Percentiles rank a stretch among this genome's conserved stretches.
phyloP scores from a whole-genome alignment of 2,329 filamentous ascomycete genomes.

The Stagonosporopsis rhizophila region DNA sequence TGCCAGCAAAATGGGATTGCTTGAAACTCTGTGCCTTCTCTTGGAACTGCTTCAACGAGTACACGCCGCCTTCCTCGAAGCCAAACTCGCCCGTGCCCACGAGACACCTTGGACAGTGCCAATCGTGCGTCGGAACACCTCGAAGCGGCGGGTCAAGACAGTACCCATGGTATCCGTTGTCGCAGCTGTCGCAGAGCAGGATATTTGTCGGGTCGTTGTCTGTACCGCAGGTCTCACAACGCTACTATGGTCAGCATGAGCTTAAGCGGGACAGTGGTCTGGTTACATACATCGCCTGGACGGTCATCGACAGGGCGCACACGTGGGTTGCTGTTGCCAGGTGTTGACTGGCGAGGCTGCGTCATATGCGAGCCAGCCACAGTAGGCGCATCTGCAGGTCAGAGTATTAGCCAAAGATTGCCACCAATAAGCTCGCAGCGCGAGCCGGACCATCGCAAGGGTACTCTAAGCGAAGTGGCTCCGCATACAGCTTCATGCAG shows the following conservation, averaged over 20 bases:
- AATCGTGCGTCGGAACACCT: conserved; percentile 80
- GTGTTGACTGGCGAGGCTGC: conserved; percentile 82
- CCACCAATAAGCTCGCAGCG: conserved; percentile 26
- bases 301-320: conserved; percentile 62
- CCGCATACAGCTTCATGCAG: conserved; percentile 17
- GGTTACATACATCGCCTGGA: conserved; percentile 62
- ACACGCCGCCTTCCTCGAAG: conserved; percentile 94
- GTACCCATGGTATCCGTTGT: conserved; percentile 82
- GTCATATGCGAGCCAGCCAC: conserved; percentile 98
- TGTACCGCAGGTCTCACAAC: conserved; percentile 86
- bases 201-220: conserved; percentile 75
- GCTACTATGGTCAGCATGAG: conserved; percentile 58
- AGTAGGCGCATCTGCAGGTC: conserved; percentile 68
- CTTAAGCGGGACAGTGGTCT: not conserved
- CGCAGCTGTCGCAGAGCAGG: conserved; percentile 88
- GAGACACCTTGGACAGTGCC: conserved; percentile 94
- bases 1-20: conserved; percentile 88
- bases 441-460: conserved; percentile 11
- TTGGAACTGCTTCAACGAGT: conserved; percentile 94
- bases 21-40: conserved; percentile 96
- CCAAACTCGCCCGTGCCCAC: conserved; percentile 97
- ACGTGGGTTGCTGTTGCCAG: conserved; percentile 63
- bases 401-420: conserved; percentile 31
- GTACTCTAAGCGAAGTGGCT: conserved; percentile 20
- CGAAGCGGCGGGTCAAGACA: conserved; percentile 89